Percentiles rank a stretch among this genome's conserved stretches.
Evolutionary conservation across 1,284 basidiomycete genomes (phyloP).

Genomic region (Cerrena zonata): DNA sequence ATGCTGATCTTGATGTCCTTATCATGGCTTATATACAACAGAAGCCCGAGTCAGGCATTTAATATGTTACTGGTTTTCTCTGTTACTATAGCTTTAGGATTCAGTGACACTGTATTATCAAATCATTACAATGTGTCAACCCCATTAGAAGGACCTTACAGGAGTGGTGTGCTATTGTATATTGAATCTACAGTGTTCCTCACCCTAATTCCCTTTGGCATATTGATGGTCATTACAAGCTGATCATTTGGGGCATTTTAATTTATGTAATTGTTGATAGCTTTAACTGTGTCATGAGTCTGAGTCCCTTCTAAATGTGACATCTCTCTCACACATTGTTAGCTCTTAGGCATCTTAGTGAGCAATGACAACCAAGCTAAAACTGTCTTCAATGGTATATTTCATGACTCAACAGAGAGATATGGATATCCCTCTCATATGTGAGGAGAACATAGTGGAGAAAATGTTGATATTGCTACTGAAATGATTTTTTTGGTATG

Average conservation of each 20-base stretch:
- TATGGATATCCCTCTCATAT: constrained; percentile 23
- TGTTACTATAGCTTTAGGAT: constrained; percentile 10
- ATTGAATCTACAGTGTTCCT: constrained; percentile 27
- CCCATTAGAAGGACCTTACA: constrained; percentile 13
- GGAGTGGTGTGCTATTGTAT: constrained; percentile 14
- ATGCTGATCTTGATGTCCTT: constrained; percentile 4
- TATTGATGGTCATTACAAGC: too few species aligned
- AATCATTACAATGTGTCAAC: constrained; percentile 17
- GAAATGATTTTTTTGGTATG: constrained; percentile 23
- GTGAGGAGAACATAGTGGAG: constrained; percentile 24
- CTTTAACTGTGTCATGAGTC: constrained; percentile 48
- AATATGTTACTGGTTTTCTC: too few species aligned
- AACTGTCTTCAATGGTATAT: constrained; percentile 43
- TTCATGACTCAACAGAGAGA: constrained; percentile 23
- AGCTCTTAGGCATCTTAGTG: too few species aligned
- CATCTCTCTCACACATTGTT: constrained; percentile 22
- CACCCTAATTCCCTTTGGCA: constrained; percentile 43
- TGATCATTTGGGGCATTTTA: too few species aligned
- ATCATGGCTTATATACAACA: not conserved
- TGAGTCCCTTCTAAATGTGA: constrained; percentile 43
- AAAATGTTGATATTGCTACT: constrained; percentile 23
- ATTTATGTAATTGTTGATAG: too few species aligned
- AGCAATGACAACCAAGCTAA: too few species aligned
- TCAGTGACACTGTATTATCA: constrained; percentile 7
- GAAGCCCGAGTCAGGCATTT: constrained; percentile 15